Evolutionary conservation across 2,329 filamentous ascomycete species (phyloP), one percentile per base, ranked within the genome.

Genomic region (Trichoderma asperellum): DNA sequence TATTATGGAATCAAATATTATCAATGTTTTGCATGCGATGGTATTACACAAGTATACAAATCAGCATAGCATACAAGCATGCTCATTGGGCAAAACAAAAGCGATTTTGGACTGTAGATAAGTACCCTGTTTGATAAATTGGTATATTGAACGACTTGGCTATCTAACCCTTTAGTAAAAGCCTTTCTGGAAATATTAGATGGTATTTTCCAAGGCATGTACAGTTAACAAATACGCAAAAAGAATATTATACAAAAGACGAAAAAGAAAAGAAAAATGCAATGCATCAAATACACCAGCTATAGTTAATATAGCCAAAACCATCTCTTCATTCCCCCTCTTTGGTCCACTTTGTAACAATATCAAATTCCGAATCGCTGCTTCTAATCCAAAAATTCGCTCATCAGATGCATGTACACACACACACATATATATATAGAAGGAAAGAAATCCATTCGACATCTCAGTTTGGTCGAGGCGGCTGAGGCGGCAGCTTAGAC

Each of bases 401-500:
- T 34, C 27, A 43, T n/a, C 40, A 49, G 11, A 34, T 49, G 18
- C 40, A 18, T 47, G 10, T 34, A 14, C 27, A 16, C 34, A 14
- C 27, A 16, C 34, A 27, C 16, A 32, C 47, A 60, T 60, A 47
- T 27, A 37, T 32, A 53, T n/a, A 27, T 21, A 32, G 47, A 16
- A n/a, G 10, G 8, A 29, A 4, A 32, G 27, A 29, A 29, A 27
- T 56, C 7, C 24, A 34, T 11, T 5, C 12, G 7, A 24, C 24
- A 14, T 14, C 37, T 21, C 40, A 58, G 14, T 7, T 37, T 14
- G 63, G 67, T 6, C 47, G 68, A 53, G 62, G 70, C 2, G 70
- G 67, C 66, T 71, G 66, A 21, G 61, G 60, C 8, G 59, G 53
- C 32, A 55, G 72, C 24, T 70, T 34, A 16, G 70, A 56, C n/a